phyloP scores from a whole-genome alignment of 495 filamentous ascomycete species.

The Cercophora newfieldiana region DNA sequence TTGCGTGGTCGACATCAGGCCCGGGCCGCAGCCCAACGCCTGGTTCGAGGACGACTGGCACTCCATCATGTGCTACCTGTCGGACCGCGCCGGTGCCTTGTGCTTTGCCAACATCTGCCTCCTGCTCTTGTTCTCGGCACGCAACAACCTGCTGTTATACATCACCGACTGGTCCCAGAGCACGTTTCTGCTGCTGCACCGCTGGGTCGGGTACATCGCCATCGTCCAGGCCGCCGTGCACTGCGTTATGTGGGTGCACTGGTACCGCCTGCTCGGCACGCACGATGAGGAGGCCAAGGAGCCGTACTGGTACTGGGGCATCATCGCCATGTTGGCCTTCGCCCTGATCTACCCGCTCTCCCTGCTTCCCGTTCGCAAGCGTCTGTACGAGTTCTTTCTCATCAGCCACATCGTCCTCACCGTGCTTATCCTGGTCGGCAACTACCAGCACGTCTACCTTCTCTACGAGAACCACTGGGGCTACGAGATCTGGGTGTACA shows the following conservation, averaged over 20 bases:
- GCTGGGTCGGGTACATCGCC: conserved; percentile 48
- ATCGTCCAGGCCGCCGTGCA: conserved; percentile 41
- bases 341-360: conserved; percentile 24
- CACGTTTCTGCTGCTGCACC: conserved; percentile 49
- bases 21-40: conserved; percentile 19
- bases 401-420: conserved; percentile 27
- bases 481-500: conserved; percentile 45
- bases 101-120: conserved; percentile 37
- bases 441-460: conserved; percentile 36
- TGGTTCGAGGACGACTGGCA: conserved; percentile 26
- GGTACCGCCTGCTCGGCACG: conserved; percentile 19
- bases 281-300: not conserved
- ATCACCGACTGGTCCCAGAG: conserved; percentile 49
- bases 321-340: conserved; percentile 29
- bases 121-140: conserved; percentile 37
- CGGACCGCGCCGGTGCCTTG: conserved; percentile 41
- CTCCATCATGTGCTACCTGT: conserved; percentile 43
- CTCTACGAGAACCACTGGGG: conserved; percentile 35
- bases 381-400: conserved; percentile 34
- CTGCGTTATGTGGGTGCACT: conserved; percentile 27
- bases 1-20: conserved; percentile 31
- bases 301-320: conserved; percentile 40
- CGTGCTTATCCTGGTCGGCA: conserved; percentile 32
- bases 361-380: conserved; percentile 20
- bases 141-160: conserved; percentile 51